Evolutionary conservation across 179 eudicot species (phyloP), one percentile per base, ranked within the genome.

Genomic region (Heliamphora pulchella): DNA sequence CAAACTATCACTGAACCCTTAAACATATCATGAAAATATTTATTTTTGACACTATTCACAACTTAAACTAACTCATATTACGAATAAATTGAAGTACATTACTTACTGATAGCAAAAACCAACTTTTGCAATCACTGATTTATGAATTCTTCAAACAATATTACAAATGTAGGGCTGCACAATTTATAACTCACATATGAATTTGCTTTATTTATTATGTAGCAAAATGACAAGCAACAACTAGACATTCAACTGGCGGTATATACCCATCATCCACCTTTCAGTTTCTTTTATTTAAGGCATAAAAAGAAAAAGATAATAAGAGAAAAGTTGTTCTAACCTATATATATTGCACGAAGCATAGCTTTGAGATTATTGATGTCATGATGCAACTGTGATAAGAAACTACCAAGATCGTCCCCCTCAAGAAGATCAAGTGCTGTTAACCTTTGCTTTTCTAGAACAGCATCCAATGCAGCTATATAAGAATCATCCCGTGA

Each of bases 271-370:
- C 39, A 59, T 59, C 68, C 41, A 18, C 14, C 41, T 63, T 9
- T 11, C 68, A 63, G 8, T 63, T 22, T 41, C 41, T 63, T 63
- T 22, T 18, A n/a, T 17, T 17, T 5, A 4, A 18, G 66, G 66
- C 1, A 18, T 3, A 17, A 18, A 62, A 17, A 18, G 31, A 13
- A 4, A 57, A 57, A 57, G 17, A 51, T 31, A 31, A 31, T 31
- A 77, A 69, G 73, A 72, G 58, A 71, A 43, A 79, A 41, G 48
- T n/a, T n/a, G 68, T 44, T 9, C 11, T 41, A 84, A 96, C 99
- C 99, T 79, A 97, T 94, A 77, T 86, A 91, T 85, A 94, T 93
- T 61, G 99, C 98, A 83, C 93, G 97, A 59, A 97, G 89, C 99
- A 97, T 97, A 46, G 97, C 98, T 85, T 90, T 97, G 54, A 97